A percentile compares a stretch with the other conserved stretches of the same genome.
phyloP scores from a whole-genome alignment of 2,329 filamentous ascomycete species.

The Monilinia aucupariae region DNA sequence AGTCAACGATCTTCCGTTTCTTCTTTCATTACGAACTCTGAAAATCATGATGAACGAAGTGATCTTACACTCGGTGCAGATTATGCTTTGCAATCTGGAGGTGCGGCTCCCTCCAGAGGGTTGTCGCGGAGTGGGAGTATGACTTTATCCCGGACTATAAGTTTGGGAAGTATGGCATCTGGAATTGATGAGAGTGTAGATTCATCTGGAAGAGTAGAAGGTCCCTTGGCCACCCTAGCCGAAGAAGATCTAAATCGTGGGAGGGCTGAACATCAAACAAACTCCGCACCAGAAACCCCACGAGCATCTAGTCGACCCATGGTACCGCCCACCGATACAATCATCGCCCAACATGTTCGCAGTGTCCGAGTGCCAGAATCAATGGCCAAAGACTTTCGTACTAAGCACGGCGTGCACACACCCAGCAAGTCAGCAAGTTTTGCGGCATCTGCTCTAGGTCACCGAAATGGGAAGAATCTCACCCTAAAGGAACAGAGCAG shows the following conservation, averaged over 20 bases:
- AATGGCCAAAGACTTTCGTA: slow-evolving; percentile 77
- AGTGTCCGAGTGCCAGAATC: slow-evolving; percentile 90
- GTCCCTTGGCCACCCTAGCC: slow-evolving; percentile 50
- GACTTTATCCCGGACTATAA: slow-evolving; percentile 69
- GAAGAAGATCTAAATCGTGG: slow-evolving; percentile 49
- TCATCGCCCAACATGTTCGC: slow-evolving; percentile 80
- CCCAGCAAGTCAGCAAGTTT: slow-evolving; percentile 47
- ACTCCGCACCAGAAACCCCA: slow-evolving; percentile 61
- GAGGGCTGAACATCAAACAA: slow-evolving; percentile 41
- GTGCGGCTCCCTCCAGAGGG: slow-evolving; percentile 57
- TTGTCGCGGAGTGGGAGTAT: slow-evolving; percentile 46
- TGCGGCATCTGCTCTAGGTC: slow-evolving; percentile 44
- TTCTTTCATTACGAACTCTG: slow-evolving; percentile 50
- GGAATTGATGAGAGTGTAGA: slow-evolving; percentile 52
- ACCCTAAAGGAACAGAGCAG: slow-evolving; percentile 96
- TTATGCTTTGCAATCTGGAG: slow-evolving; percentile 76
- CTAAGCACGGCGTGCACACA: slow-evolving; percentile 61
- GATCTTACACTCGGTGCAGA: slow-evolving; percentile 72
- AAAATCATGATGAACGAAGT: slow-evolving; percentile 51
- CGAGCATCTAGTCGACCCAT: slow-evolving; percentile 51
- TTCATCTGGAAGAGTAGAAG: slow-evolving; percentile 37
- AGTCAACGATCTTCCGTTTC: slow-evolving; percentile 58
- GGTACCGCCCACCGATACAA: slow-evolving; percentile 74
- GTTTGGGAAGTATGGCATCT: slow-evolving; percentile 84
- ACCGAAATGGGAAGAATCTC: slow-evolving; percentile 60